These are phyloP conservation scores for Calonectria pseudoreteaudii DNA, from an alignment of 2,329 filamentous ascomycete species.

Conservation along the genomic window DNA sequence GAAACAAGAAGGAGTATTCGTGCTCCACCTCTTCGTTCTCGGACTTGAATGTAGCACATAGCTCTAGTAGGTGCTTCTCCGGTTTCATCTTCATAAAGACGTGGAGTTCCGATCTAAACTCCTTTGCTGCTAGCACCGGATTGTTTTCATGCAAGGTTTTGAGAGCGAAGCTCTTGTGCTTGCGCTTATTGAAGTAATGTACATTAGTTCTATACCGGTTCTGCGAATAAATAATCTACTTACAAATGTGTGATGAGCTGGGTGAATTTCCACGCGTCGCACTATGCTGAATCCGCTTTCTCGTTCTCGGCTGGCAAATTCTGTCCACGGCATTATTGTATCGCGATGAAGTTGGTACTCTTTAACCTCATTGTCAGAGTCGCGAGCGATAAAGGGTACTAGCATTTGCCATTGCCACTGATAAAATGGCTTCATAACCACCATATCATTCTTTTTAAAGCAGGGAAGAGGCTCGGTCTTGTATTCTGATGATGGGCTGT, in stretches of 20 bases:
- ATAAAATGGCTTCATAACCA: background rate
- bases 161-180: background rate
- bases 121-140: background rate
- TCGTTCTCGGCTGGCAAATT: background rate
- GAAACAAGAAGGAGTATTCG: constrained; percentile 27
- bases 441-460: background rate
- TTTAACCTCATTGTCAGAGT: background rate
- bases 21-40: background rate
- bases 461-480: background rate
- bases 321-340: constrained; percentile 9
- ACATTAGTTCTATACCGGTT: background rate
- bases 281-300: background rate
- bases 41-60: constrained; percentile 16
- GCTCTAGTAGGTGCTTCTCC: constrained; percentile 13
- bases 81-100: constrained; percentile 11
- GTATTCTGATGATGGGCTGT: background rate
- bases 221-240: background rate
- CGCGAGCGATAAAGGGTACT: constrained; percentile 1
- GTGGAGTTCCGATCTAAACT: background rate
- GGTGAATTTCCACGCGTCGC: background rate
- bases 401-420: background rate
- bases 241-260: constrained; percentile 12
- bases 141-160: background rate
- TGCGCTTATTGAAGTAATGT: background rate
- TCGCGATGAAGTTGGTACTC: constrained; percentile 9